Conservation (phyloP, 352 stramenopile genomes). For the Phytophthora brassicae region DNA sequence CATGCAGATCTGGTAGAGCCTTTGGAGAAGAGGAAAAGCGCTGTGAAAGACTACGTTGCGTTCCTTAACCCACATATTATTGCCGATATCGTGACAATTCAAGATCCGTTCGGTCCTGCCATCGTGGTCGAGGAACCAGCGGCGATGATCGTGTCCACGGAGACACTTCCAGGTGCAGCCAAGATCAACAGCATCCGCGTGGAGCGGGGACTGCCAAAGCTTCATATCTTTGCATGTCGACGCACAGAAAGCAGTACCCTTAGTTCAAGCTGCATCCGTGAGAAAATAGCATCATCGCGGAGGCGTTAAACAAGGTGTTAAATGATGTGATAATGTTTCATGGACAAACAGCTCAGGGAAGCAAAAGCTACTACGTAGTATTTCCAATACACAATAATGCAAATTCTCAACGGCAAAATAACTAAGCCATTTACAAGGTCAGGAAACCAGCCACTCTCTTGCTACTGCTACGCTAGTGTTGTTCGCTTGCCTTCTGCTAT, state of each 20-base stretch:
- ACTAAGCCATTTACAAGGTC: constrained; percentile 1
- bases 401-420: neutral
- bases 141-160: constrained; percentile 84
- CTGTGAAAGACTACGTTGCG: constrained; percentile 58
- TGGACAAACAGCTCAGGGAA: neutral
- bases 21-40: constrained; percentile 52
- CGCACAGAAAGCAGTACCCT: constrained; percentile 83
- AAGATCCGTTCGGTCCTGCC: constrained; percentile 85
- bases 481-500: constrained; percentile 11
- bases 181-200: constrained; percentile 86
- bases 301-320: constrained; percentile 1
- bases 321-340: neutral
- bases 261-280: constrained; percentile 82
- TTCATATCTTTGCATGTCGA: constrained; percentile 78
- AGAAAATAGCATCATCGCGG: constrained; percentile 48
- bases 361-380: no score
- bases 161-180: constrained; percentile 72
- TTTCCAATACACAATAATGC: neutral
- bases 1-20: constrained; percentile 74
- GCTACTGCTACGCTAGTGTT: constrained; percentile 19
- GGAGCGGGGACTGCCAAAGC: constrained; percentile 52
- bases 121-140: constrained; percentile 69
- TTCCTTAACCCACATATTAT: constrained; percentile 68
- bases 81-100: constrained; percentile 74
- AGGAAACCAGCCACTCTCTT: constrained; percentile 11